A percentile compares a stretch with the other conserved stretches of the same genome.
phyloP scores from a whole-genome alignment of 306 rosid genomes.

The Pyrus communis region DNA sequence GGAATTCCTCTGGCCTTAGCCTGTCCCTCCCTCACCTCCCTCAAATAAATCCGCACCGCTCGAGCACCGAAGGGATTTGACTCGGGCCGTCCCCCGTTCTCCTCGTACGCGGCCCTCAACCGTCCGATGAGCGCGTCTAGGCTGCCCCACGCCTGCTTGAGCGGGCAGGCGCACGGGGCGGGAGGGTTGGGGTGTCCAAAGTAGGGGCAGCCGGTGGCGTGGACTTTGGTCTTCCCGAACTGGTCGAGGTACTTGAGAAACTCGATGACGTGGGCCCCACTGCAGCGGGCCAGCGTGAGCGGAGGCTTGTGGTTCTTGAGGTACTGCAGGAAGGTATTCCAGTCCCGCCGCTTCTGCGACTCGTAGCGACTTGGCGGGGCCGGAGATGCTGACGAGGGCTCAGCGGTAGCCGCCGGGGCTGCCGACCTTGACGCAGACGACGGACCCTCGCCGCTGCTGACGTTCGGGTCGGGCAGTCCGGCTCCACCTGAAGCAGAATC shows the following conservation, averaged over 20 bases:
- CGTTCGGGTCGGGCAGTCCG: conserved; percentile 21
- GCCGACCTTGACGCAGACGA: neutral
- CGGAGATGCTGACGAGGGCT: conserved; percentile 25
- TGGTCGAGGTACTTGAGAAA: conserved; percentile 86
- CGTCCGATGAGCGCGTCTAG: conserved; percentile 88
- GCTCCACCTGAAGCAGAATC: conserved; percentile 51
- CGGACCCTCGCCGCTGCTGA: neutral
- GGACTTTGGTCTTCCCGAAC: conserved; percentile 92
- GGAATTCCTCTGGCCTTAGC: conserved; percentile 94
- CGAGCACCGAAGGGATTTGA: conserved; percentile 78
- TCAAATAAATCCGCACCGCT: conserved; percentile 77
- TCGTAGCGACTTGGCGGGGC: conserved; percentile 76
- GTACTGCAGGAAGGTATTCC: conserved; percentile 96
- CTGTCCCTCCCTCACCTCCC: conserved; percentile 80
- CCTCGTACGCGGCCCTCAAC: conserved; percentile 89
- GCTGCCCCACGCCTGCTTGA: conserved; percentile 91
- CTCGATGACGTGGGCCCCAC: conserved; percentile 97
- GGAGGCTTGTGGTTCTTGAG: conserved; percentile 93
- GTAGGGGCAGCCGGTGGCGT: conserved; percentile 61
- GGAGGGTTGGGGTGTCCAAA: conserved; percentile 87
- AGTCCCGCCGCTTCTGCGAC: conserved; percentile 89
- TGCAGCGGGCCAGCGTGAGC: conserved; percentile 73
- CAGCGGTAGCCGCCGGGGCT: neutral
- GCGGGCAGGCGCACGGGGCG: conserved; percentile 72
- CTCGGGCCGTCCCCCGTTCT: conserved; percentile 84